Evolutionary conservation across 192 early-diverging fungal genomes (phyloP), one percentile per base, ranked within the genome.

Genomic region (Entomortierella chlamydospora): DNA sequence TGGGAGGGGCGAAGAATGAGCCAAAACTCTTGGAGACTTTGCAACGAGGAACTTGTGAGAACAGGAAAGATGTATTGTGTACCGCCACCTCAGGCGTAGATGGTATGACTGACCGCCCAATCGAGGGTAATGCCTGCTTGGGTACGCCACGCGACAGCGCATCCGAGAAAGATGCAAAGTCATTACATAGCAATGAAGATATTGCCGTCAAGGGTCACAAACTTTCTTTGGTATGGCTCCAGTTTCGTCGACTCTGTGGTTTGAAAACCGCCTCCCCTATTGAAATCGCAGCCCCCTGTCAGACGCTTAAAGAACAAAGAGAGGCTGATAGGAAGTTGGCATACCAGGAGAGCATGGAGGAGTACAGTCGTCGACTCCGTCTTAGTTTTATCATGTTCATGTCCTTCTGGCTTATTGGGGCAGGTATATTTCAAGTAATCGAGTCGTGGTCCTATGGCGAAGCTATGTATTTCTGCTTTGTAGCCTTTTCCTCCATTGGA

Each of bases 371-470:
- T 22, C 60, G 67, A 8, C 61, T 78, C 2, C 55, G 58, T 7
- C 42, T 70, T 43, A 70, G 58, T 47, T 61, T 61, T 6, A 15
- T 61, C 61, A 68, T 70, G 67, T 78, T 78, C 41, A 7, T 64
- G 4, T 53, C 23, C n/a, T 78, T 78, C 28, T 78, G 74, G 74
- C 17, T 78, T 17, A 60, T 60, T 15, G 74, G 74, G n/a, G 66
- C 61, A 7, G 25, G 68, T 0, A 63, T 78, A 18, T 78, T 78
- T 37, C 64, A 17, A 20, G 57, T 58, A 26, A 41, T 68, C 12
- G 74, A 78, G 61, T 58, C 53, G 4, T 78, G 74, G 74, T 22
- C 15, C 4, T 78, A 69, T 56, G 66, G 66, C 0, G 9, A 28
- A 5, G 68, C 74, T 1, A 39, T 64, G 9, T 78, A 78, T 25